phyloP scores from a whole-genome alignment of 192 early-diverging fungal genomes.

The Backusella macrospora region DNA sequence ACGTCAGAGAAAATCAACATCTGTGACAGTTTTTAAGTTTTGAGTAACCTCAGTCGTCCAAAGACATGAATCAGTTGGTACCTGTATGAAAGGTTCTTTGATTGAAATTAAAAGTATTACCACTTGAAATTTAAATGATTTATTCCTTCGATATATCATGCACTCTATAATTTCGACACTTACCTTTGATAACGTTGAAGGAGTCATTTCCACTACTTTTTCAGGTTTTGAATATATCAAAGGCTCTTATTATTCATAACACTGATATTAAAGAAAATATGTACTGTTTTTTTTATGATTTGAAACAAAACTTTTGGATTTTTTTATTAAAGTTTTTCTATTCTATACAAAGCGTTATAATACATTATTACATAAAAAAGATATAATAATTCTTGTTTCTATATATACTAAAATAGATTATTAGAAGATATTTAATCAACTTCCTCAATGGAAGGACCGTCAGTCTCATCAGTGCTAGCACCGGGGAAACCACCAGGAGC shows the following conservation, averaged over 20 bases:
- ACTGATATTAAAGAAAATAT: no score
- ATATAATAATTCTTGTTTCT: slow-evolving; percentile 2
- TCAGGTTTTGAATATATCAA: no score
- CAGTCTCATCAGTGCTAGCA: slow-evolving; percentile 17
- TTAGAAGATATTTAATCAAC: slow-evolving; percentile 47
- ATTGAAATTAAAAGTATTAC: no score
- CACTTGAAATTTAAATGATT: no score
- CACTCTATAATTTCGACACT: no score
- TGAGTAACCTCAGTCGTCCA: no score
- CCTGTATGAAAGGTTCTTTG: no score
- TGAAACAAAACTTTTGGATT: slow-evolving; percentile 8
- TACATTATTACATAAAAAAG: slow-evolving; percentile 3
- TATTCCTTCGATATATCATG: no score
- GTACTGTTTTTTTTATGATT: neutral
- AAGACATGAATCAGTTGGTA: no score
- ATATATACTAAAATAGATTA: slow-evolving; percentile 14
- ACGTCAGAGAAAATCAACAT: neutral
- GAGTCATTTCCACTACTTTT: no score
- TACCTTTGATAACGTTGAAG: no score
- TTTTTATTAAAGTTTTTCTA: neutral
- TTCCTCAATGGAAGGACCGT: slow-evolving; percentile 31
- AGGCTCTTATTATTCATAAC: no score
- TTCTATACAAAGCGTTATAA: slow-evolving; percentile 14
- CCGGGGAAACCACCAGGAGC: slow-evolving; percentile 80
- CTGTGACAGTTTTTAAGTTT: neutral